Base-by-base conservation (phyloP, 1,139 yeast species). In the Pichia terricola region DNA sequence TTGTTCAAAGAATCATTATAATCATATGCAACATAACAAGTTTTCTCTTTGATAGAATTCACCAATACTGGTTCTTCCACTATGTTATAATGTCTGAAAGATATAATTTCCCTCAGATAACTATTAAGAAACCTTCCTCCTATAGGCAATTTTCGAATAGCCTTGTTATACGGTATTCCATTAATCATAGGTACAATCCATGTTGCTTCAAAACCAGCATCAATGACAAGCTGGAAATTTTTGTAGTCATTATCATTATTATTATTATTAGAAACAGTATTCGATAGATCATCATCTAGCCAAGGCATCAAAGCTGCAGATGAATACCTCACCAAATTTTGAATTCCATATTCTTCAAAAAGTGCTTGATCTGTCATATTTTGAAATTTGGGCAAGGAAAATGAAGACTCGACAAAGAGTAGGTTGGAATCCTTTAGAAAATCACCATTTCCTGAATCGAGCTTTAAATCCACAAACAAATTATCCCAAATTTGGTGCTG, bases 401-500 rank as follows among this genome's bases (percentile, higher is more conserved):
- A 79, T 26, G 95, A 91, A 11, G 89, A 71, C 57, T 91, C 97
- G 1, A 88, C 77, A 44, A 81, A 66, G 2, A 81, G 63, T 40
- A 84, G 66, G 38, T 78, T 75, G 2, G 75, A 64, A 26, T 67
- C 72, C 11, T 63, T 49, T 3, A 79, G 69, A 45, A 76, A 80
- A 25, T 63, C 59, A 60, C 66, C 48, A 50, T 59, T 40, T 51
- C 70, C 53, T 51, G 65, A 53, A 61, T 66, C 60, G 26, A 66
- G 66, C n/a, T 44, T 44, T 11, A 46, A 40, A 22, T 41, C 30
- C 53, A 64, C 66, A 53, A 81, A 65, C 60, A 85, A 72, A 51
- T 81, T 77, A 60, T 94, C 97, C 98, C 98, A 94, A 3, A 94
- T 75, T n/a, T 84, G 83, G 58, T 83, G 84, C 60, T 94, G 89